A percentile compares a stretch with the other conserved stretches of the same genome.
These are phyloP conservation scores for Trametes meyenii DNA, from an alignment of 768 basidiomycete genomes.

Conservation along the genomic window DNA sequence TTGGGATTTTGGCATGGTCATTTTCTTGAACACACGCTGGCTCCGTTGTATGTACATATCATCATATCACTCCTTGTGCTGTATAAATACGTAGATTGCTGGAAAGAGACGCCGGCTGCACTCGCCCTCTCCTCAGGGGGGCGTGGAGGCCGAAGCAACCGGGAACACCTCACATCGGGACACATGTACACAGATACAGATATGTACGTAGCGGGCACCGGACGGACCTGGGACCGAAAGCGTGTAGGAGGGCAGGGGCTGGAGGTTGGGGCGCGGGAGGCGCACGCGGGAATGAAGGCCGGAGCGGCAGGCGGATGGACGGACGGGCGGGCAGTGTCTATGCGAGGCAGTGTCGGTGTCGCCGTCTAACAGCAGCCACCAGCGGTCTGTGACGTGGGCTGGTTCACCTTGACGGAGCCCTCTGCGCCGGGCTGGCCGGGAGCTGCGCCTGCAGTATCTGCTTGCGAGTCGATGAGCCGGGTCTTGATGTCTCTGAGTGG, in stretches of 20 bases:
- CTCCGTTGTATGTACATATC: not conserved
- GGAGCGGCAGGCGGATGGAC: not conserved
- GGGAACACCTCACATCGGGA: conserved; percentile 13
- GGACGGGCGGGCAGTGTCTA: not conserved
- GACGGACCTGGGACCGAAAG: not conserved
- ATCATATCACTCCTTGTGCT: not conserved
- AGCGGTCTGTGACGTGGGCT: conserved; percentile 49
- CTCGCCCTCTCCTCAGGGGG: not conserved
- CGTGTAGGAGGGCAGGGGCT: not conserved
- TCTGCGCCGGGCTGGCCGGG: conserved; percentile 44
- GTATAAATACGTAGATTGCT: conserved; percentile 27
- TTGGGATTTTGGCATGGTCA: not conserved
- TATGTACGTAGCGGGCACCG: not conserved
- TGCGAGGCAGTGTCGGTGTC: not conserved
- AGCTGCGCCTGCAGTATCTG: conserved; percentile 51
- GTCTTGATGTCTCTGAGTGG: conserved; percentile 88
- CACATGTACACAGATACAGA: conserved; percentile 17
- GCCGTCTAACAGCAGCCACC: conserved; percentile 51
- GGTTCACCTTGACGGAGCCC: conserved; percentile 69
- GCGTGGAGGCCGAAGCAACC: conserved; percentile 12
- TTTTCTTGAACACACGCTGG: not conserved
- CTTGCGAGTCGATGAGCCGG: conserved; percentile 93
- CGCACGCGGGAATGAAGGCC: not conserved
- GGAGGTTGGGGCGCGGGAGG: not conserved
- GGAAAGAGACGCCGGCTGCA: conserved; percentile 6